Evolutionary conservation across 768 basidiomycete genomes (phyloP).

Genomic region (Rhodocollybia butyracea): DNA sequence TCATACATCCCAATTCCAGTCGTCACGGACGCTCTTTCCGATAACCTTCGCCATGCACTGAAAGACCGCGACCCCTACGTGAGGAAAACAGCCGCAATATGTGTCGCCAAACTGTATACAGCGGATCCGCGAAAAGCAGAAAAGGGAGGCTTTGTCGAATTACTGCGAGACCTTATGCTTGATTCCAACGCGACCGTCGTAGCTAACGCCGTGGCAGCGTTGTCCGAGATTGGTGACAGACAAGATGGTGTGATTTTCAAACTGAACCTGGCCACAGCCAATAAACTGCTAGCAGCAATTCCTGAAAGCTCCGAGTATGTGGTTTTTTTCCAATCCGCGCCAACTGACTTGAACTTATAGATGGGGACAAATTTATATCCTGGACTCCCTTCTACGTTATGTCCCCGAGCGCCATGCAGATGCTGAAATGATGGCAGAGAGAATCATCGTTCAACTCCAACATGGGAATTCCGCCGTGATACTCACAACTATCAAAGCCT

Average conservation of each 20-base stretch:
- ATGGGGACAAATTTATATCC: conserved; percentile 98
- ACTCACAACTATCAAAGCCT: conserved; percentile 93
- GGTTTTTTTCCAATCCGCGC: not conserved
- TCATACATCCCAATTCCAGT: conserved; percentile 94
- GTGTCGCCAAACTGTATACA: conserved; percentile 92
- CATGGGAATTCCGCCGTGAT: conserved; percentile 99
- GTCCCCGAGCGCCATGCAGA: conserved; percentile 87
- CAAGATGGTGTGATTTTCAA: conserved; percentile 93
- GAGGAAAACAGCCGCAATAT: conserved; percentile 96
- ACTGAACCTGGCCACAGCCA: conserved; percentile 82
- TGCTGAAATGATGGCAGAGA: conserved; percentile 93
- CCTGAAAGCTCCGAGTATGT: conserved; percentile 97
- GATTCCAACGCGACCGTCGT: conserved; percentile 97
- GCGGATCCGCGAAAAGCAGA: conserved; percentile 87
- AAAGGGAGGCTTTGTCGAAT: conserved; percentile 85
- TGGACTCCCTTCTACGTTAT: conserved; percentile 90
- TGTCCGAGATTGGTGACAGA: conserved; percentile 95
- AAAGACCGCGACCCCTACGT: conserved; percentile 97
- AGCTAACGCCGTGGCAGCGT: conserved; percentile 92
- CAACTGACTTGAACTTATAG: conserved; percentile 39
- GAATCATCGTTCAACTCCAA: conserved; percentile 88
- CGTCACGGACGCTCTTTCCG: conserved; percentile 80
- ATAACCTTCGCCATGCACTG: conserved; percentile 88
- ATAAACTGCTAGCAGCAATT: conserved; percentile 86
- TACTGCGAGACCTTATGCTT: conserved; percentile 87